Conservation (phyloP, 352 stramenopile species). For the Achlya hypogyna region DNA sequence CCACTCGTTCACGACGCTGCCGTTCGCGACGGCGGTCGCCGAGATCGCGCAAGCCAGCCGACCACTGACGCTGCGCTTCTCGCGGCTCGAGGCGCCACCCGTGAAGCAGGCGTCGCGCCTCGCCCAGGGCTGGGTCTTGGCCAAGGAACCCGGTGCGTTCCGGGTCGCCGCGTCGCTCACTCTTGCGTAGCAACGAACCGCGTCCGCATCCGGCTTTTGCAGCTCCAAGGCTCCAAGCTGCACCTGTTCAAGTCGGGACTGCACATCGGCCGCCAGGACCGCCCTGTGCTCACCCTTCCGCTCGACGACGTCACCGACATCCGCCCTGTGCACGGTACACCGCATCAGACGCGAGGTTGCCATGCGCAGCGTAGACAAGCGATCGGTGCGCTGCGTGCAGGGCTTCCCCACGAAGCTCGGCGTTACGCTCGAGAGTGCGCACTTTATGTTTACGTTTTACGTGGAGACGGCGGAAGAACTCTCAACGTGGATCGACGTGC, state of each 20-base stretch:
- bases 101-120: slow-evolving; percentile 33
- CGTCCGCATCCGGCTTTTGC: slow-evolving; percentile 75
- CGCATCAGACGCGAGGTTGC: too few relatives aligned
- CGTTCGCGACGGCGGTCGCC: slow-evolving; percentile 69
- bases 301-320: slow-evolving; percentile 83
- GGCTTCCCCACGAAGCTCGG: slow-evolving; percentile 82
- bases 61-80: slow-evolving; percentile 76
- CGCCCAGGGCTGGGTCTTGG: slow-evolving; percentile 77
- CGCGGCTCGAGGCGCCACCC: slow-evolving; percentile 46
- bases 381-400: slow-evolving; percentile 53
- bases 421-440: slow-evolving; percentile 66
- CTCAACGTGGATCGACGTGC: slow-evolving; percentile 74
- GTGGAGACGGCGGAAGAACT: slow-evolving; percentile 67
- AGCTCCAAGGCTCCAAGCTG: slow-evolving; percentile 66
- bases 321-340: slow-evolving; percentile 68
- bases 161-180: slow-evolving; percentile 8
- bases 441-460: slow-evolving; percentile 83
- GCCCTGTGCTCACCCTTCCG: slow-evolving; percentile 55
- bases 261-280: slow-evolving; percentile 56
- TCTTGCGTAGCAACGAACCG: slow-evolving; percentile 11
- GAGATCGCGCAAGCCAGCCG: slow-evolving; percentile 57
- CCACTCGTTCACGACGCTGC: slow-evolving; percentile 72
- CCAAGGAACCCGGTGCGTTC: slow-evolving; percentile 67
- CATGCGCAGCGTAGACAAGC: slow-evolving; percentile 19
- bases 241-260: slow-evolving; percentile 81